Base-by-base conservation (phyloP, 2,329 filamentous ascomycete species). In the Chalaropsis thielavioides region DNA sequence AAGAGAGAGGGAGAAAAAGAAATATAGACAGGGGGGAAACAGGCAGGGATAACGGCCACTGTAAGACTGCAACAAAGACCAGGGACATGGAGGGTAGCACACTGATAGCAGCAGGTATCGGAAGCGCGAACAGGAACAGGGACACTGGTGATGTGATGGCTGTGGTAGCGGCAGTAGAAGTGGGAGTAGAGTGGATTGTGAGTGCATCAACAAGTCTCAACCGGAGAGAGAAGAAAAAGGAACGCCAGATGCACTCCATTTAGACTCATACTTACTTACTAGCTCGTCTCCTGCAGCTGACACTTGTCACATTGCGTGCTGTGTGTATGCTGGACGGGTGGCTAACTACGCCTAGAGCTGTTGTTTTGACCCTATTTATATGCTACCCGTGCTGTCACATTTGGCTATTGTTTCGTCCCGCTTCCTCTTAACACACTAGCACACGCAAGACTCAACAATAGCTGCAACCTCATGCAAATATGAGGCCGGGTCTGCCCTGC, bases 361-460 rank as follows among this genome's bases (percentile, higher is more conserved):
- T 10, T 3, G 17, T 22, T 31, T n/a, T 56, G 27, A 24, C 13
- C 22, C 51, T 56, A 24, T 56, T 56, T 35, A 56, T 56, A 35
- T 56, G 51, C 22, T 56, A 56, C 22, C 51, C 51, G 51, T 56
- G 51, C 27, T 49, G 46, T 49, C 46, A 49, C 46, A 3, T 24
- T 0, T 49, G 5, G 46, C 1, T 56, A 35, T 35, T 31, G 24
- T 56, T 56, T 56, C 51, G 19, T 56, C 27, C 51, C 51, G 51
- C 51, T 56, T 56, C 51, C 51, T 56, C 27, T 56, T 27, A 24
- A 56, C 51, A 56, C 51, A 56, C 24, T 35, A 56, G 51, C 27
- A 22, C 51, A 56, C 41, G 10, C 22, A 56, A 10, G n/a, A 56
- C 24, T 17, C 17, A 35, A 56, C 27, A 2, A 11, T 15, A 31